Evolutionary conservation across 208 protist species (phyloP).

Genomic region (Leishmania tarentolae): DNA sequence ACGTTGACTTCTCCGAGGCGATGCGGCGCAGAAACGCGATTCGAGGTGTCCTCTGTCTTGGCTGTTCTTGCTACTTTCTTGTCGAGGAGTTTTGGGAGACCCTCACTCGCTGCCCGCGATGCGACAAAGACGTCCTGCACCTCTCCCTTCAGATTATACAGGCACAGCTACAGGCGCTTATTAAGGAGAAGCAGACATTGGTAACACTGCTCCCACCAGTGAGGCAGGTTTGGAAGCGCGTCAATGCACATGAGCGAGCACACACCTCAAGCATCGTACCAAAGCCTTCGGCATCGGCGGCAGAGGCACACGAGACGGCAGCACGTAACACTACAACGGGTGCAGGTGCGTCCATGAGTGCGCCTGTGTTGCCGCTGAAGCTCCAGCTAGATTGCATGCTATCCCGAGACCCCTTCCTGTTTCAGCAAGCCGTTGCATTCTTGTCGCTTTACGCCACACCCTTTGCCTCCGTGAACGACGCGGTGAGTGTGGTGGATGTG

Average conservation of each 20-base stretch:
- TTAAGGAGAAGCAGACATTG: slow-evolving; percentile 22
- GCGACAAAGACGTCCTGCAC: slow-evolving; percentile 54
- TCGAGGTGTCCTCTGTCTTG: slow-evolving; percentile 61
- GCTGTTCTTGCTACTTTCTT: slow-evolving; percentile 70
- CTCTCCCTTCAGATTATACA: slow-evolving; percentile 30
- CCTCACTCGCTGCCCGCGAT: slow-evolving; percentile 60
- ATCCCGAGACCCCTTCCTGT: slow-evolving; percentile 79
- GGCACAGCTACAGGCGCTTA: slow-evolving; percentile 6
- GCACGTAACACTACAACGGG: background rate
- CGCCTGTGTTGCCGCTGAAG: background rate
- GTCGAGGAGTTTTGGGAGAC: slow-evolving; percentile 58
- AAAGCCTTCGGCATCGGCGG: background rate
- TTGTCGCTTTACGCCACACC: slow-evolving; percentile 56
- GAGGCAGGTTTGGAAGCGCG: slow-evolving; percentile 21
- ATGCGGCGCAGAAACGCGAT: slow-evolving; percentile 40
- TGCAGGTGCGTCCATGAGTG: background rate
- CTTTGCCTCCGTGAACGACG: slow-evolving; percentile 78
- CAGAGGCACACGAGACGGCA: background rate
- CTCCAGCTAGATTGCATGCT: slow-evolving; percentile 43
- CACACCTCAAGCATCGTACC: background rate
- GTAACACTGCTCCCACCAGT: slow-evolving; percentile 20
- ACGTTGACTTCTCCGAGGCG: slow-evolving; percentile 40
- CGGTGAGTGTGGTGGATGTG: slow-evolving; percentile 52
- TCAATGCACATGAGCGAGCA: background rate
- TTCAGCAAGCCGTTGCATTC: slow-evolving; percentile 87